Conservation (phyloP, 176 grass and related monocot species). For the Puya raimondii region DNA sequence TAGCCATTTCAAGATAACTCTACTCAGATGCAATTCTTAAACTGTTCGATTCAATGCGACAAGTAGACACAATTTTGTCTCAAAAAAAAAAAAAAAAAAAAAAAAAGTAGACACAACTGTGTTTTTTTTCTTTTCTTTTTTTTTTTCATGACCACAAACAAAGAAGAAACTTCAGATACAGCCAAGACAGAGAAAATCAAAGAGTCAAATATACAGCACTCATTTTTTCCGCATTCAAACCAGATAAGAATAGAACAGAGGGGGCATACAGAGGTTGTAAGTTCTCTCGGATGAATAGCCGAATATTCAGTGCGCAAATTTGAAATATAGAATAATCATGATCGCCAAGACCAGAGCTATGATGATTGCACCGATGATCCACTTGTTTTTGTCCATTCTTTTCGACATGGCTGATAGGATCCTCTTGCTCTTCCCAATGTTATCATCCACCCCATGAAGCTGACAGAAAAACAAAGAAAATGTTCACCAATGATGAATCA, state of each 20-base stretch:
- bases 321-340: slow-evolving; percentile 73
- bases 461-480: slow-evolving; percentile 13
- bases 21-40: no score
- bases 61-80: no score
- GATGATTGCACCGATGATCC: slow-evolving; percentile 60
- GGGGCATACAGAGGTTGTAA: not conserved
- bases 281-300: not conserved
- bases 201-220: not conserved
- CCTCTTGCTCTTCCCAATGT: slow-evolving; percentile 60
- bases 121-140: no score
- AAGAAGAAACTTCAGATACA: not conserved
- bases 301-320: slow-evolving; percentile 42
- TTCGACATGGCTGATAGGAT: slow-evolving; percentile 55
- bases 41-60: no score
- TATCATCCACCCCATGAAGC: slow-evolving; percentile 56
- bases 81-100: no score
- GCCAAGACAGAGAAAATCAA: not conserved
- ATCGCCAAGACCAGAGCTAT: slow-evolving; percentile 43
- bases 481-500: not conserved
- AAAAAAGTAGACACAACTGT: no score
- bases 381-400: slow-evolving; percentile 86
- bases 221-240: not conserved
- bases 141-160: no score
- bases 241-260: not conserved
- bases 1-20: no score